These are phyloP conservation scores for Tolypocladium ophioglossoides DNA, from an alignment of 2,329 filamentous ascomycete species.

Conservation along the genomic window DNA sequence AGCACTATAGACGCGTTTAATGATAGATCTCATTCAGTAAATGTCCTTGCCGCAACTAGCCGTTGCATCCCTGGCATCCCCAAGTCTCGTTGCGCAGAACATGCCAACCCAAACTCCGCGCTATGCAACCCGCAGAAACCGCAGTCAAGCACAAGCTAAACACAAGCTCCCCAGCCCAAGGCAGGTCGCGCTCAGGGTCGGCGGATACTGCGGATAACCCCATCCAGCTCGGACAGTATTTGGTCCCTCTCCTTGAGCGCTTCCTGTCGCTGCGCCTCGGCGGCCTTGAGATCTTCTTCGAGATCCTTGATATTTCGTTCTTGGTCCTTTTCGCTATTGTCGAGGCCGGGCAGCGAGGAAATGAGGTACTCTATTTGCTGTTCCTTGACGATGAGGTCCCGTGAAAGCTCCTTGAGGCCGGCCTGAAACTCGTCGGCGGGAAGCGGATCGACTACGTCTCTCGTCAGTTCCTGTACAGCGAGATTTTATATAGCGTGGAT, in stretches of 20 bases:
- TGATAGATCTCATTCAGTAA: background rate
- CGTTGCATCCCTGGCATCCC: background rate
- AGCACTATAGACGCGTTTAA: background rate
- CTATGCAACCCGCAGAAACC: constrained; percentile 7
- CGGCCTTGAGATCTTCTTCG: constrained; percentile 53
- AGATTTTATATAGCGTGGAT: background rate
- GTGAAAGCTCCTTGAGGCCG: constrained; percentile 61
- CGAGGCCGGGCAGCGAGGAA: constrained; percentile 63
- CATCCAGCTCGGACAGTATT: constrained; percentile 48
- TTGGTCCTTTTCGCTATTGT: constrained; percentile 70
- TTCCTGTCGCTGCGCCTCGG: constrained; percentile 51
- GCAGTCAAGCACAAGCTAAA: background rate
- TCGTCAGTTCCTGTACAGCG: background rate
- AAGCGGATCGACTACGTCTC: constrained; percentile 44
- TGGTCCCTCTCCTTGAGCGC: constrained; percentile 54
- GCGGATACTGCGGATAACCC: constrained; percentile 48
- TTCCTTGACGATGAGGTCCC: constrained; percentile 68
- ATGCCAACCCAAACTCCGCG: constrained; percentile 14
- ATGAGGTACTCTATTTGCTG: constrained; percentile 76
- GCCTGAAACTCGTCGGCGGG: constrained; percentile 54
- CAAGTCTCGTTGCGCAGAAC: background rate
- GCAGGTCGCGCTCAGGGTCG: constrained; percentile 35
- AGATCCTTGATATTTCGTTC: constrained; percentile 54
- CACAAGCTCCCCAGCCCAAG: constrained; percentile 1
- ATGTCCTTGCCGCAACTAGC: background rate